Evolutionary conservation across 2,329 filamentous ascomycete species (phyloP).

Genomic region (Metarhizium anisopliae): DNA sequence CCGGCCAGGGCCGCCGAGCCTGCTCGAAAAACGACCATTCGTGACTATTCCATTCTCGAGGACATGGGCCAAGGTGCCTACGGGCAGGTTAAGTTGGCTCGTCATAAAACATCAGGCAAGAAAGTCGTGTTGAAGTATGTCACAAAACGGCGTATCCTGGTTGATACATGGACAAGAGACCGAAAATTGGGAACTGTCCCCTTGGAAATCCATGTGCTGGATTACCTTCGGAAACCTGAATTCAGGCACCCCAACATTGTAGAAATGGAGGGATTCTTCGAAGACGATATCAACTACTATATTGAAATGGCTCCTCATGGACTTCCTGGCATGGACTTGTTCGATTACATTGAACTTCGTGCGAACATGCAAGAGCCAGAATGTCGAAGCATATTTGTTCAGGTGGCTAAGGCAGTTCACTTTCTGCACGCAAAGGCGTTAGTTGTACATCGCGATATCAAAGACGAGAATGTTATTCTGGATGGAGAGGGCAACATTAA

Average conservation of each 20-base stretch:
- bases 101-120: conserved; percentile 69
- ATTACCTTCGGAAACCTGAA: conserved; percentile 75
- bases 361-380: conserved; percentile 95
- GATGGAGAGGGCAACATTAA: conserved; percentile 95
- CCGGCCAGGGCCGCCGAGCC: conserved; percentile 27
- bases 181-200: conserved; percentile 88
- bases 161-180: conserved; percentile 97
- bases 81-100: conserved; percentile 90
- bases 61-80: conserved; percentile 99
- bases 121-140: conserved; percentile 97
- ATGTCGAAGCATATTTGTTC: conserved; percentile 88
- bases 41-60: conserved; percentile 86
- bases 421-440: conserved; percentile 85
- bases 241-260: conserved; percentile 61
- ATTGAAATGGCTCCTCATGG: conserved; percentile 97
- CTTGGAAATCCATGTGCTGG: conserved; percentile 91
- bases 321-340: conserved; percentile 93
- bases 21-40: conserved; percentile 68
- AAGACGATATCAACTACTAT: conserved; percentile 88
- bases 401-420: conserved; percentile 82
- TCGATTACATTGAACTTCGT: conserved; percentile 95
- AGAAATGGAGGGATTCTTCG: conserved; percentile 65
- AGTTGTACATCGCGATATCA: conserved; percentile 96
- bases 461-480: conserved; percentile 95
- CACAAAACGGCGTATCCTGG: conserved; percentile 89